Conservation (phyloP, 176 grass and related monocot genomes). For the Oryza meridionalis region DNA sequence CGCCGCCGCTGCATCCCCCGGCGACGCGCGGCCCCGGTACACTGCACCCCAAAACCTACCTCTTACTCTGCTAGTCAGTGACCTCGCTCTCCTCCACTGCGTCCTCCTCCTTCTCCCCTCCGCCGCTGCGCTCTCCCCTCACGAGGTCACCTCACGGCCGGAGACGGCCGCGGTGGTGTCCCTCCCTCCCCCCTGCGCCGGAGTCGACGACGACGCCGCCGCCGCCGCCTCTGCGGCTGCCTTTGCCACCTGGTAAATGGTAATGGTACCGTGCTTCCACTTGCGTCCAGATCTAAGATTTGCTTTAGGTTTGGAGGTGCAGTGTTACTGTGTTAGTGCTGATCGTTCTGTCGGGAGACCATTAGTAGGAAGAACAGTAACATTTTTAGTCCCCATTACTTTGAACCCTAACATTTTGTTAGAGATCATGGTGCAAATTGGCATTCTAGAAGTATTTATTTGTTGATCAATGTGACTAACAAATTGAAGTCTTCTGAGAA, state of each 20-base stretch:
- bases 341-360: neutral
- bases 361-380: neutral
- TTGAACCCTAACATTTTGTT: conserved; percentile 15
- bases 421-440: neutral
- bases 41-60: conserved; percentile 72
- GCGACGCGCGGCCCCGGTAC: conserved; percentile 57
- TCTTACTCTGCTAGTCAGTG: conserved; percentile 75
- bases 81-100: conserved; percentile 57
- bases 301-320: neutral
- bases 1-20: conserved; percentile 31
- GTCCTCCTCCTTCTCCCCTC: conserved; percentile 9
- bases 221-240: conserved; percentile 20
- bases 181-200: conserved; percentile 18
- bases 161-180: conserved; percentile 54
- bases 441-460: neutral
- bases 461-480: neutral
- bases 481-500: conserved; percentile 1
- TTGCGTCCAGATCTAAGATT: conserved; percentile 9
- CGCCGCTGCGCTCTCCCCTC: conserved; percentile 57
- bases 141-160: conserved; percentile 66
- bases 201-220: conserved; percentile 30
- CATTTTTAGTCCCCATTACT: neutral
- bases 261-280: conserved; percentile 32
- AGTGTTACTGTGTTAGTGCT: neutral
- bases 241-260: conserved; percentile 69